These are phyloP conservation scores for Gloeophyllum trabeum DNA, from an alignment of 768 basidiomycete genomes.

Conservation along the genomic window DNA sequence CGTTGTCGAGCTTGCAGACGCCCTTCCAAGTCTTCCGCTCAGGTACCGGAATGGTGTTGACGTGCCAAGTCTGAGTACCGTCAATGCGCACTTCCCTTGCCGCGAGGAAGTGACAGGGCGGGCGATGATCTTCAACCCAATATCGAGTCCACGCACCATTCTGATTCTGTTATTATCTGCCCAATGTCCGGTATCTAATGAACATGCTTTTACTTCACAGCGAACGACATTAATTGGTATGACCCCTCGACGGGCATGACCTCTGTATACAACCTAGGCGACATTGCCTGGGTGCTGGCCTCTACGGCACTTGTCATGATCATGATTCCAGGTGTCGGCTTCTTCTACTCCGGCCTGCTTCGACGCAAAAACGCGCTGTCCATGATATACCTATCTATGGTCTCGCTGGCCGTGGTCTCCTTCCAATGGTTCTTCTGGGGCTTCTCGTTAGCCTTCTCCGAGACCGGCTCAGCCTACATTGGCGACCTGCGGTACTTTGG, in stretches of 20 bases:
- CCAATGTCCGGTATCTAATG: background rate
- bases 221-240: slow-evolving; percentile 25
- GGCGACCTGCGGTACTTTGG: slow-evolving; percentile 83
- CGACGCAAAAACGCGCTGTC: slow-evolving; percentile 89
- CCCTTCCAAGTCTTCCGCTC: too few relatives aligned
- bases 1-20: too few relatives aligned
- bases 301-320: slow-evolving; percentile 17
- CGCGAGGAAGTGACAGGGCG: too few relatives aligned
- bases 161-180: background rate
- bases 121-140: too few relatives aligned
- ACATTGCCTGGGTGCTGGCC: slow-evolving; percentile 46
- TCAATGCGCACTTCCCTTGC: too few relatives aligned
- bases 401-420: slow-evolving; percentile 66
- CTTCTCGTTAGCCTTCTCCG: slow-evolving; percentile 84
- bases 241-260: slow-evolving; percentile 12
- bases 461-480: slow-evolving; percentile 63
- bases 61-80: too few relatives aligned
- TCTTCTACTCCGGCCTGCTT: slow-evolving; percentile 86
- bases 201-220: slow-evolving; percentile 11
- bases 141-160: background rate
- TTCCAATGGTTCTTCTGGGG: slow-evolving; percentile 99
- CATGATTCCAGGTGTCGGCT: slow-evolving; percentile 61
- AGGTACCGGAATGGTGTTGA: too few relatives aligned
- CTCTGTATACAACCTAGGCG: slow-evolving; percentile 44
- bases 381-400: slow-evolving; percentile 77